Evolutionary conservation across 805 yeast genomes (phyloP), one percentile per base, ranked within the genome.

Genomic region (Hanseniaspora mollemarum): DNA sequence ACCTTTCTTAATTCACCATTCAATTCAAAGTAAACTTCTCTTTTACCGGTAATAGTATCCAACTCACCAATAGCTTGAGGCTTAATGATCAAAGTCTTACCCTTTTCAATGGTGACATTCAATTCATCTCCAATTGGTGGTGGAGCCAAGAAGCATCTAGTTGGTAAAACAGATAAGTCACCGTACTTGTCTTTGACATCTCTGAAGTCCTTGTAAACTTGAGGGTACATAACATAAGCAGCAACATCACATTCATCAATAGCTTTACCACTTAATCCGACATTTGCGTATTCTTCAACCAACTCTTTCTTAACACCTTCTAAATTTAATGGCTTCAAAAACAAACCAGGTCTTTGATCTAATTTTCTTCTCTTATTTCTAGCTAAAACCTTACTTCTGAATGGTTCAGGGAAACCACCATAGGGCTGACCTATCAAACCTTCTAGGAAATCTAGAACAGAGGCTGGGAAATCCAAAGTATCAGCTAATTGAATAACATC

Each of bases 341-440:
- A 80, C 65, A 90, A 77, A 56, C 99, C 99, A 40, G 99, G 98
- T 71, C 99, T 81, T 58, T 74, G 71, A 55, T 80, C 77, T 69
- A 92, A 77, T 71, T 87, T 87, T 71, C 84, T 80, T 48, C 51
- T 48, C 72, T 98, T 83, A 81, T 87, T 87, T 67, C 88, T 94
- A 62, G 80, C 79, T 63, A 92, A 78, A 56, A 92, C 77, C 67
- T 88, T 86, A 36, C 95, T 75, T 71, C 99, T 81, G 69, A 92
- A 75, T 36, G 99, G 98, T 71, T 92, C 99, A 54, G 99, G 98
- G 95, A 92, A 92, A 8, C 99, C 99, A 59, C 98, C 99, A 66
- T 86, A 87, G 63, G 99, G 99, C 58, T 92, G 92, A 66, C 99
- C 99, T 85, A 92, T 92, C 67, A 92, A 77, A 61, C 99, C 99